Conservation (phyloP, 2,329 filamentous ascomycete genomes). For the Scorias spongiosa region DNA sequence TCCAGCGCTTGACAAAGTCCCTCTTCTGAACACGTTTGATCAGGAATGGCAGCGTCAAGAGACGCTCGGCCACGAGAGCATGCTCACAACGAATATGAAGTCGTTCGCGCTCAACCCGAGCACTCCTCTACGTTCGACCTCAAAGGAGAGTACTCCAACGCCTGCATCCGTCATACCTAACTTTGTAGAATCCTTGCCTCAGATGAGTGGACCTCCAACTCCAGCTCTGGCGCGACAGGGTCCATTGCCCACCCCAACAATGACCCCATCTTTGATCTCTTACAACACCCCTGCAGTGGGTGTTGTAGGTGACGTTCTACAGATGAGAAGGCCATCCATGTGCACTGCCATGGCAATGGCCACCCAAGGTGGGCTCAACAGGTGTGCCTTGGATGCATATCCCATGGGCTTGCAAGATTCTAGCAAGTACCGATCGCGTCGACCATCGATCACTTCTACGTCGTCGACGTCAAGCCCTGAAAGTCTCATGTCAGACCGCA, state of each 20-base stretch:
- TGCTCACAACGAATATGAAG: constrained; percentile 5
- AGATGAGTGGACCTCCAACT: constrained; percentile 27
- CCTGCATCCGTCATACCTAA: constrained; percentile 21
- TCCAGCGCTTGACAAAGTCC: constrained; percentile 37
- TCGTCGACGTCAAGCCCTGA: constrained; percentile 43
- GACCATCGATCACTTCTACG: constrained; percentile 33
- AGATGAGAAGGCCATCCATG: constrained; percentile 32
- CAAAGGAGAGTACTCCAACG: constrained; percentile 29
- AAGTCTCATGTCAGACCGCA: constrained; percentile 46
- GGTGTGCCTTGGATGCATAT: constrained; percentile 38
- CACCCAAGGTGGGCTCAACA: constrained; percentile 38
- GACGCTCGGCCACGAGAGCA: constrained; percentile 1
- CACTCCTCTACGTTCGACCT: constrained; percentile 14
- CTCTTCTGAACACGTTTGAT: constrained; percentile 5
- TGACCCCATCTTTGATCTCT: constrained; percentile 42
- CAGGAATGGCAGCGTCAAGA: not conserved
- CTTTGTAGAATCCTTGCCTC: not conserved
- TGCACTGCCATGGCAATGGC: constrained; percentile 43
- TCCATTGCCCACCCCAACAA: constrained; percentile 44
- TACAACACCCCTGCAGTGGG: constrained; percentile 47
- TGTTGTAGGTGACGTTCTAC: constrained; percentile 33
- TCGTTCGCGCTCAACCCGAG: constrained; percentile 7
- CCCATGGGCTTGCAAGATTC: constrained; percentile 23
- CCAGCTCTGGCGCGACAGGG: constrained; percentile 40
- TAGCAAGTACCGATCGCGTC: constrained; percentile 34